Evolutionary conservation across 148 eudicot species (phyloP).

Genomic region (Cornus controversa): DNA sequence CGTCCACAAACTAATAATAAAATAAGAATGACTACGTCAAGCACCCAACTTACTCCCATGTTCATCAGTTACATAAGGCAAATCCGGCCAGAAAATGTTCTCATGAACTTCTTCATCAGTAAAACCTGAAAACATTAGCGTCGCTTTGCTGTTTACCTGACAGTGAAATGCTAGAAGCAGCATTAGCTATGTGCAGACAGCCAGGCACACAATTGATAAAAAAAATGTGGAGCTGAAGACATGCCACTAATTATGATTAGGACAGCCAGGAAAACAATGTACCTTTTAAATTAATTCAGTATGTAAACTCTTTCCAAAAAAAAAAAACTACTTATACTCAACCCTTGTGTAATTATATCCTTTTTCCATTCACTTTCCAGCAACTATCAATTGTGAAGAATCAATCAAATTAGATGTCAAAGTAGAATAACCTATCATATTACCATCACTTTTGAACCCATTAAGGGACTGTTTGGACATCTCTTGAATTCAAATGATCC

Average conservation of each 20-base stretch:
- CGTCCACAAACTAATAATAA: constrained; percentile 8
- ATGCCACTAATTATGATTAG: not conserved
- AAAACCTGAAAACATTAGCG: constrained; percentile 80
- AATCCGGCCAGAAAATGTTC: constrained; percentile 93
- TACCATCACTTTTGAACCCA: no score
- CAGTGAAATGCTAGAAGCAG: constrained; percentile 16
- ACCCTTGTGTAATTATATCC: not conserved
- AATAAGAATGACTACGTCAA: constrained; percentile 6
- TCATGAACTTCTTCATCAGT: constrained; percentile 67
- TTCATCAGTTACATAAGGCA: constrained; percentile 88
- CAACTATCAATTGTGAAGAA: no score
- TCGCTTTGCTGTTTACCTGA: constrained; percentile 83
- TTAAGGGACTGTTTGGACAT: no score
- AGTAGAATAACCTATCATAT: no score
- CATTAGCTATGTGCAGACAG: not conserved
- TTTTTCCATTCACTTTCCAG: not conserved
- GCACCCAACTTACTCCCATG: constrained; percentile 78
- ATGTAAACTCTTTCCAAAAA: not conserved
- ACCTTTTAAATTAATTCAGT: not conserved
- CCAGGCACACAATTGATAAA: not conserved
- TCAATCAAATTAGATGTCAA: not conserved
- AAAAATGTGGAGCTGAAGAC: not conserved
- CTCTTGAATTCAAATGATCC: no score
- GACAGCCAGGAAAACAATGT: not conserved
- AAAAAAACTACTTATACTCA: not conserved